Base-by-base conservation (phyloP, 2,329 filamentous ascomycete species). In the Colletotrichum sojae region DNA sequence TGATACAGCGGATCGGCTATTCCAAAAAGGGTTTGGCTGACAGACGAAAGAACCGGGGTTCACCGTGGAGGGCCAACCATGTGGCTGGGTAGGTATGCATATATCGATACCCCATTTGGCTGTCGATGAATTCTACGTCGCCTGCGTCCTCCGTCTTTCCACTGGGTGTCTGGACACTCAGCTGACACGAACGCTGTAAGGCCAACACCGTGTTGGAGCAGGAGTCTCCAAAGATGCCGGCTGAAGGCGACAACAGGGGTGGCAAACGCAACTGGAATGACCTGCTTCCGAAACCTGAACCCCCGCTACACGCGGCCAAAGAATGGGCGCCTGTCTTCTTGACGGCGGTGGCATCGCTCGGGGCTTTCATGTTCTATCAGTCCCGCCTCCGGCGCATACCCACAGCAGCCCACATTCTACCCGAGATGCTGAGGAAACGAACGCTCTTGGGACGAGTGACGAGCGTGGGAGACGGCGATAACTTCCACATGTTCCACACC, bases 391-490 rank as follows among this genome's bases (percentile, higher is more conserved):
- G 94, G 43, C 92, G 96, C 60, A 94, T 98, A 66, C 94, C 94
- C 4, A 91, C 90, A 64, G 89, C 93, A 43, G 85, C 88, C 25
- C 88, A 94, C 77, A 92, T 99, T 73, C 89, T 90, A 55, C 92
- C 94, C 2, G 83, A 85, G 12, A 92, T 91, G 77, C 95, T 95
- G 77, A 89, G 93, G 53, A 90, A 85, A 70, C 88, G 93, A 74
- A 95, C 89, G 73, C 77, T 99, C 49, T 92, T 95, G 74, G 96
- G 96, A 15, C 88, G 88, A 71, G 96, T 98, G 49, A 98, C 95
- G 13, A 94, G 93, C 74, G 96, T 99, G 25, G 96, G 97, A 49
- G 96, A 99, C 85, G 97, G 94, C 4, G 96, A 99, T 80, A 95
- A 95, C 78, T 98, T 99, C 79, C 92, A 96, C 74, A 80, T 99